Percentiles rank a stretch among this genome's conserved stretches.
Conservation (phyloP, 148 eudicot species). For the Salicornia ramosissima region DNA sequence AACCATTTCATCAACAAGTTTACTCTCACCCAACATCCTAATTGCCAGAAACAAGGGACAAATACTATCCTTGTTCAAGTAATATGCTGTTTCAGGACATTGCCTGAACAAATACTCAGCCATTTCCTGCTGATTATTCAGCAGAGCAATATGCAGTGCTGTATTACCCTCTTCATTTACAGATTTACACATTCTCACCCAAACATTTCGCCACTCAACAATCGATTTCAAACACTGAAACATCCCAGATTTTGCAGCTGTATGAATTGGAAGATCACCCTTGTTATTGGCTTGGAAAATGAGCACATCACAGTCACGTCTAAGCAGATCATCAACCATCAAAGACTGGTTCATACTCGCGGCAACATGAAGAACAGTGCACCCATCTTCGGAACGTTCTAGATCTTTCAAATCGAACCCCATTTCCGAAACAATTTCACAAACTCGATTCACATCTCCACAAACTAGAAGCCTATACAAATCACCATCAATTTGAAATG, state of each 20-base stretch:
- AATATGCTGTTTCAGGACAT: slow-evolving; percentile 8
- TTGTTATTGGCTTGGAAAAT: slow-evolving; percentile 1
- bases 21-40: neutral
- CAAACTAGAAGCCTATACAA: neutral
- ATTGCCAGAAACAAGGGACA: slow-evolving; percentile 6
- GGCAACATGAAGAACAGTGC: neutral
- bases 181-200: neutral
- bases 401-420: neutral
- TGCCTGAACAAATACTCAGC: neutral
- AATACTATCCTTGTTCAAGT: neutral
- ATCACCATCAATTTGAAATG: neutral
- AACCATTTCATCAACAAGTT: neutral
- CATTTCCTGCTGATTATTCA: neutral
- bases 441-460: neutral
- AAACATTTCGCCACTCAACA: neutral
- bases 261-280: slow-evolving; percentile 9
- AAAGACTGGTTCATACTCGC: neutral
- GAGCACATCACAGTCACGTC: neutral
- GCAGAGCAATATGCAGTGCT: neutral
- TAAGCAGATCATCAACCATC: neutral
- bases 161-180: neutral
- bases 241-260: neutral
- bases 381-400: neutral
- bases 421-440: neutral
- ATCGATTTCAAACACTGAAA: neutral